Evolutionary conservation across 1,284 basidiomycete species (phyloP).

Genomic region (Inonotus obliquus): DNA sequence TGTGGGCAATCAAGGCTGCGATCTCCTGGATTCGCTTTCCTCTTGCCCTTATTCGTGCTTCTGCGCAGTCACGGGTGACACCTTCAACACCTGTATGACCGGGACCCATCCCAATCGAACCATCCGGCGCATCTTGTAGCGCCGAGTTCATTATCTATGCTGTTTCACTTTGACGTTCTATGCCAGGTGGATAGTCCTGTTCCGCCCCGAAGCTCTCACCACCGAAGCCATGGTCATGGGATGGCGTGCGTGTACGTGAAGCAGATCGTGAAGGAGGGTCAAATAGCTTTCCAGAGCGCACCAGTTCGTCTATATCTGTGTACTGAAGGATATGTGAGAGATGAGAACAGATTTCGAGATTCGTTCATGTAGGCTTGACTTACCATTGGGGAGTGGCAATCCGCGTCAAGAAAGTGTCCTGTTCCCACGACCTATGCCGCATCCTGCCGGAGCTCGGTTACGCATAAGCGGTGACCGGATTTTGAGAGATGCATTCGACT

Average conservation of each 20-base stretch:
- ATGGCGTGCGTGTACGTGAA: conserved; percentile 48
- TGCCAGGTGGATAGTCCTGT: too few species aligned
- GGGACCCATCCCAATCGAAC: conserved; percentile 73
- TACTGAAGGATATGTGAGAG: conserved; percentile 27
- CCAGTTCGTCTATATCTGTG: conserved; percentile 65
- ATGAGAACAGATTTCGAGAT: too few species aligned
- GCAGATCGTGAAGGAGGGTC: conserved; percentile 34
- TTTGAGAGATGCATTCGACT: too few species aligned
- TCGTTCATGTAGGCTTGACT: too few species aligned
- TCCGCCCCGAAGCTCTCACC: conserved; percentile 37
- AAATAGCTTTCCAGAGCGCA: conserved; percentile 76
- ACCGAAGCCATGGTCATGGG: conserved; percentile 47
- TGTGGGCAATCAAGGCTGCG: conserved; percentile 43
- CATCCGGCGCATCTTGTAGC: conserved; percentile 21
- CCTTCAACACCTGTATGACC: conserved; percentile 82
- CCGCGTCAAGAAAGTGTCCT: too few species aligned
- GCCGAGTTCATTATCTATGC: conserved; percentile 25
- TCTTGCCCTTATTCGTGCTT: conserved; percentile 52
- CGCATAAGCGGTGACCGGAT: too few species aligned
- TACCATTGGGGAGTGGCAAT: too few species aligned
- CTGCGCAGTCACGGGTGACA: conserved; percentile 72
- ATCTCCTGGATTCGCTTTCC: conserved; percentile 46
- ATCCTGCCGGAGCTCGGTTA: too few species aligned
- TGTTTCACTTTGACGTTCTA: conserved; percentile 12
- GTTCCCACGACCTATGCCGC: too few species aligned